Conservation (phyloP, 2,329 filamentous ascomycete species). For the Neocucurbitaria cava region DNA sequence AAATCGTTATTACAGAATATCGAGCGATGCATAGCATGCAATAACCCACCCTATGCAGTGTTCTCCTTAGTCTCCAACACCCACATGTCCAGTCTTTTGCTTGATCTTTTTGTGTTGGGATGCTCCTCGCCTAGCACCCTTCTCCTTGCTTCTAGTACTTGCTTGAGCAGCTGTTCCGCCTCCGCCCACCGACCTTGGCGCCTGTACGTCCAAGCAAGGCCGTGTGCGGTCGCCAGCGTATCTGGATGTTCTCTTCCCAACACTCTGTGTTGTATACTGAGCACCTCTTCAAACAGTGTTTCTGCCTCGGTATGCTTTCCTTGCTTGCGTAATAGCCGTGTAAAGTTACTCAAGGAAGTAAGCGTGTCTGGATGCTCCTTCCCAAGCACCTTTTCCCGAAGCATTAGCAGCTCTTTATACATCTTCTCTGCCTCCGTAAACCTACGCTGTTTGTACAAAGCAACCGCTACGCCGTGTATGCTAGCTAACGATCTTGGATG, state of each 20-base stretch:
- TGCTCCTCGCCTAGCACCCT: too few species aligned
- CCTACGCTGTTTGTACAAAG: background rate
- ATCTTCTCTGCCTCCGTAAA: slow-evolving; percentile 1
- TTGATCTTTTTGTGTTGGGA: too few species aligned
- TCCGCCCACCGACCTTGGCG: background rate
- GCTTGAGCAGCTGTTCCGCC: too few species aligned
- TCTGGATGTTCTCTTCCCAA: background rate
- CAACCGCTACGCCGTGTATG: background rate
- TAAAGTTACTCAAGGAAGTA: slow-evolving; percentile 6
- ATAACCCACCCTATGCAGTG: too few species aligned
- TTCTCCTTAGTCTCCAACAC: too few species aligned
- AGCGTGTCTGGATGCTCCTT: background rate
- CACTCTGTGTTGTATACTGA: background rate
- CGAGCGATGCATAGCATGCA: too few species aligned
- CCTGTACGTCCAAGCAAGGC: background rate
- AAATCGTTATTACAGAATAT: too few species aligned
- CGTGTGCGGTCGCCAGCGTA: background rate
- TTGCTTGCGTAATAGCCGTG: background rate
- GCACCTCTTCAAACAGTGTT: background rate
- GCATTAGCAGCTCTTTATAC: background rate
- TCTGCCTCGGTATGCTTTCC: background rate
- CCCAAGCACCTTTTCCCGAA: slow-evolving; percentile 1
- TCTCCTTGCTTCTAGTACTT: too few species aligned
- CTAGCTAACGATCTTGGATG: background rate
- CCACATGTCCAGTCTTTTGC: too few species aligned